Evolutionary conservation across 208 protist genomes (phyloP).

Genomic region (Trypanosomatidae sp.): DNA sequence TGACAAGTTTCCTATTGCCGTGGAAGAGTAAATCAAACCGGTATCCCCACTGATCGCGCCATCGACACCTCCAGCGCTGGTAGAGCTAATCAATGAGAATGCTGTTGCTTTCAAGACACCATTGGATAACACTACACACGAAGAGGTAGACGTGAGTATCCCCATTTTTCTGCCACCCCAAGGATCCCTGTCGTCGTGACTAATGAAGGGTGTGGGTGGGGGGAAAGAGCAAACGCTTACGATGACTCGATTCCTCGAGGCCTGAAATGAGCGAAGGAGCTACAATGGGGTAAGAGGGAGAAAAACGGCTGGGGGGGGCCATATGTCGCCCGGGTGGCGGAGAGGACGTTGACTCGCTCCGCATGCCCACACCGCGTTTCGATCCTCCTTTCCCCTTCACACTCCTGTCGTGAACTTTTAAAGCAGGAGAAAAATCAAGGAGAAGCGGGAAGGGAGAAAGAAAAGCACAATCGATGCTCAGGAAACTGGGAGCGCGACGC

Average conservation of each 20-base stretch:
- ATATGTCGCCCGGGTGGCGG: not conserved
- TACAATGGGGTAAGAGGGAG: not conserved
- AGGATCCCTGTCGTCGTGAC: not conserved
- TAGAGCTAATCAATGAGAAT: not conserved
- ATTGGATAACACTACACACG: not conserved
- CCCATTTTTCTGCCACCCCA: not conserved
- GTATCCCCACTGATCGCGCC: not conserved
- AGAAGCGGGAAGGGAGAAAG: not conserved
- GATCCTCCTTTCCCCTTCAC: not conserved
- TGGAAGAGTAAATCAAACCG: not conserved
- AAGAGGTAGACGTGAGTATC: no score
- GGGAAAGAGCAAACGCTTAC: not conserved
- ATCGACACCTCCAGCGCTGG: not conserved
- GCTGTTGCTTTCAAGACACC: not conserved
- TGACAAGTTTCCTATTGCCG: not conserved
- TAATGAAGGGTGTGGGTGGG: not conserved
- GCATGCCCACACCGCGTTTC: not conserved
- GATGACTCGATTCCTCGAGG: not conserved
- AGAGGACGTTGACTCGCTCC: not conserved
- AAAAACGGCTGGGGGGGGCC: no score
- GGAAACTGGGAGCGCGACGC: not conserved
- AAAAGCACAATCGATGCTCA: not conserved
- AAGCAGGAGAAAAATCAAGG: not conserved
- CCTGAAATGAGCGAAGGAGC: not conserved
- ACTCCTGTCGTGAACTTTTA: no score